These are phyloP conservation scores for Gossypium turneri DNA, from an alignment of 345 rosid species.

Conservation along the genomic window DNA sequence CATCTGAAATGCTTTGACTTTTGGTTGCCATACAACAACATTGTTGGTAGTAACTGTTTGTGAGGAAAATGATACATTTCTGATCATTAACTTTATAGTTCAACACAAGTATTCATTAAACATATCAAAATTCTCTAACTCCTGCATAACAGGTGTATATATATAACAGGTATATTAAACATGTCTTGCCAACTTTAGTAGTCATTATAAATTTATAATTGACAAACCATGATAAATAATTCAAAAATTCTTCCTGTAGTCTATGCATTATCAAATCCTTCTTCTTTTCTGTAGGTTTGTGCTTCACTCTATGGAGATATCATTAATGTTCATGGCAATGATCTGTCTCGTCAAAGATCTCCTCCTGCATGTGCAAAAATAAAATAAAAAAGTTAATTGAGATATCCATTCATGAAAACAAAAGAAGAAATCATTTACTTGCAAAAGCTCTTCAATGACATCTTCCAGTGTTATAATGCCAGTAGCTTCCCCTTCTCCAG, in stretches of 20 bases:
- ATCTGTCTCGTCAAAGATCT: conserved; percentile 67
- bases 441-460: conserved; percentile 63
- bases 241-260: neutral
- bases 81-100: neutral
- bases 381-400: neutral
- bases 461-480: conserved; percentile 68
- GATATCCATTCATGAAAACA: neutral
- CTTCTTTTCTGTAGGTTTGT: neutral
- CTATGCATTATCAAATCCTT: neutral
- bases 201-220: neutral
- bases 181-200: neutral
- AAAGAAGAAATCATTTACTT: conserved; percentile 23
- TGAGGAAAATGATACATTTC: neutral
- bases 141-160: too few species aligned
- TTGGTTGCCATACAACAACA: neutral
- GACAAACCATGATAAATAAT: neutral
- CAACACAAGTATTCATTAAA: too few species aligned
- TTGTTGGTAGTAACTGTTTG: neutral
- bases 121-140: too few species aligned
- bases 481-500: conserved; percentile 37
- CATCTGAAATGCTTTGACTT: neutral
- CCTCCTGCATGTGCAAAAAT: conserved; percentile 39
- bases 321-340: conserved; percentile 26
- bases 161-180: too few species aligned
- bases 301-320: neutral